phyloP scores from a whole-genome alignment of 129 eudicot species.

The Flaveria trinervia region DNA sequence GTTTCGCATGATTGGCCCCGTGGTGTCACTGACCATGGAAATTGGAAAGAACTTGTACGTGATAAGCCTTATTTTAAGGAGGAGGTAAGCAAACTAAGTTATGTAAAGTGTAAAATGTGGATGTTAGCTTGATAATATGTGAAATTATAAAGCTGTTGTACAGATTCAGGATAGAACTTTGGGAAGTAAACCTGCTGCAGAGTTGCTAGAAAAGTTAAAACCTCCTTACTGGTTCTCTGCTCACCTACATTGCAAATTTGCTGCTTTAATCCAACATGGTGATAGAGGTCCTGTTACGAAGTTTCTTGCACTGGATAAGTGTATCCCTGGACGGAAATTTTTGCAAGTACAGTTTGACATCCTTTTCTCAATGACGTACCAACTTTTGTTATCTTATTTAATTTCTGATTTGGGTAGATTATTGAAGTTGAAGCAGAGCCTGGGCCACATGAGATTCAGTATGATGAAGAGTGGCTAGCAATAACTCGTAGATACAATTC shows the following conservation, averaged over 20 bases:
- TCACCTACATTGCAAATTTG: conserved; percentile 94
- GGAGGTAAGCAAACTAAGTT: conserved; percentile 54
- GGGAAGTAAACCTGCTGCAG: conserved; percentile 90
- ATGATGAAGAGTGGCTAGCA: conserved; percentile 99
- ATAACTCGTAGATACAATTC: conserved; percentile 68
- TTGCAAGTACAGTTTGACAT: conserved; percentile 58
- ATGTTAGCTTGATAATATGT: neutral
- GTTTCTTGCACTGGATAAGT: conserved; percentile 97
- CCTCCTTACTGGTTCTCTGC: conserved; percentile 99
- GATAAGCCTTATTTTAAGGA: conserved; percentile 62
- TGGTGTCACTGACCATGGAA: conserved; percentile 80
- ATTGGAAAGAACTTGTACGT: conserved; percentile 64
- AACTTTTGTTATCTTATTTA: neutral
- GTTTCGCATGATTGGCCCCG: conserved; percentile 97
- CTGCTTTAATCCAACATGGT: conserved; percentile 86
- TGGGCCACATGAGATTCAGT: conserved; percentile 64
- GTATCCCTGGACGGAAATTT: conserved; percentile 76
- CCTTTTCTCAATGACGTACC: neutral
- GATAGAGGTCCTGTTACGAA: conserved; percentile 71
- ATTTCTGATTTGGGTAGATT: conserved; percentile 39
- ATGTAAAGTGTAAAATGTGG: neutral
- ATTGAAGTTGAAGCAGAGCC: conserved; percentile 76
- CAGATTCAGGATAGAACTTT: conserved; percentile 67
- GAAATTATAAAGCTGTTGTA: conserved; percentile 5
- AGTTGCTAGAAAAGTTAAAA: conserved; percentile 68